Evolutionary conservation across 192 early-diverging fungal genomes (phyloP).

Genomic region (Rhizophagus prolifer): DNA sequence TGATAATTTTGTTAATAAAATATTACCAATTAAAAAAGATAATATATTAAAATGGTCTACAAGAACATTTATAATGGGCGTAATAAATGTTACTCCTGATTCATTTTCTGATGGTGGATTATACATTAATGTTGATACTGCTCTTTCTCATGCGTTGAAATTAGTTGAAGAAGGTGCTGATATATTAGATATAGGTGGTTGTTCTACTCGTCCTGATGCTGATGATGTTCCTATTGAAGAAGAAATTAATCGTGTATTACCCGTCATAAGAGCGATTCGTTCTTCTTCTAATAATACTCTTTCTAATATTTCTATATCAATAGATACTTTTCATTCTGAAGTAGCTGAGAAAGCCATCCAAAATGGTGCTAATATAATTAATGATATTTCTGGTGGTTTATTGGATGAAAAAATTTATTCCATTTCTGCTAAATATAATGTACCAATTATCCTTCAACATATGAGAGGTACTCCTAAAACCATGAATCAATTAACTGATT

Average conservation of each 20-base stretch:
- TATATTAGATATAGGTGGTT: conserved; percentile 95
- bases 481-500: conserved; percentile 84
- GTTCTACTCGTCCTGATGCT: conserved; percentile 88
- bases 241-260: conserved; percentile 78
- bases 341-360: conserved; percentile 87
- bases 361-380: conserved; percentile 91
- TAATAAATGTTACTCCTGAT: conserved; percentile 96
- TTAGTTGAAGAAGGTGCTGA: conserved; percentile 80
- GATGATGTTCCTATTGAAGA: conserved; percentile 70
- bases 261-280: conserved; percentile 80
- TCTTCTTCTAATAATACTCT: conserved; percentile 41
- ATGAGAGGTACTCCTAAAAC: conserved; percentile 94
- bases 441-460: conserved; percentile 94
- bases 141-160: conserved; percentile 61
- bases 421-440: conserved; percentile 72
- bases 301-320: conserved; percentile 72
- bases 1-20: conserved; percentile 49
- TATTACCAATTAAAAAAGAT: conserved; percentile 44
- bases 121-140: conserved; percentile 59
- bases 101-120: conserved; percentile 94
- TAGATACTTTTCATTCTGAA: conserved; percentile 86
- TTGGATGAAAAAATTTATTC: conserved; percentile 78
- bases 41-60: conserved; percentile 60
- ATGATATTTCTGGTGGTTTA: conserved; percentile 90
- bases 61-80: conserved; percentile 90